Conservation (phyloP, 2,329 filamentous ascomycete genomes). For the Colletotrichum sp. region DNA sequence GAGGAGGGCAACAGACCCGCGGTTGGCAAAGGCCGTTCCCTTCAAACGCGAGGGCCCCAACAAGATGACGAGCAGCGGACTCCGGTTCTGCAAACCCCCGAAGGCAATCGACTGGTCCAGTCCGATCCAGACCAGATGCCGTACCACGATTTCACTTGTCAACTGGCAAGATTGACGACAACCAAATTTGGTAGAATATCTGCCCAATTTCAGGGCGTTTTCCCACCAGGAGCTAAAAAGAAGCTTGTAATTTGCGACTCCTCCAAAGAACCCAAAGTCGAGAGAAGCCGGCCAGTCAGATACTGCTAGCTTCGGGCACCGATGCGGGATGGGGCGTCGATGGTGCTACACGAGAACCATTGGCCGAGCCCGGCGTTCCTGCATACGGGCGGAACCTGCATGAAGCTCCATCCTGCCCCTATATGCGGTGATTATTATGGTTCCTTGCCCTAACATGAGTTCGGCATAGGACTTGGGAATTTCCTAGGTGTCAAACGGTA, state of each 20-base stretch:
- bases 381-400: slow-evolving; percentile 14
- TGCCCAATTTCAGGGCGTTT: neutral
- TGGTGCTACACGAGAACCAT: neutral
- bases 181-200: neutral
- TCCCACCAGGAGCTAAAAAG: neutral
- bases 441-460: neutral
- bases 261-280: neutral
- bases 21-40: neutral
- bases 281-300: neutral
- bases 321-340: neutral
- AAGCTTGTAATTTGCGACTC: slow-evolving; percentile 1
- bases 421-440: neutral
- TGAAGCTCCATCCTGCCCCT: slow-evolving; percentile 6
- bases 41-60: neutral
- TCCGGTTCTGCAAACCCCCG: neutral
- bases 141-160: neutral
- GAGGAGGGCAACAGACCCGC: neutral
- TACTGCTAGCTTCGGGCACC: neutral
- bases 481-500: neutral
- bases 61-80: slow-evolving; percentile 3
- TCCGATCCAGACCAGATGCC: neutral
- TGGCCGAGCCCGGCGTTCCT: slow-evolving; percentile 12
- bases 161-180: neutral
- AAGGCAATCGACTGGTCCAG: neutral
- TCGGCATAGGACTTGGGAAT: neutral